These are phyloP conservation scores for Tylopilus plumbeoviolaceoides DNA, from an alignment of 768 basidiomycete species.

Conservation along the genomic window DNA sequence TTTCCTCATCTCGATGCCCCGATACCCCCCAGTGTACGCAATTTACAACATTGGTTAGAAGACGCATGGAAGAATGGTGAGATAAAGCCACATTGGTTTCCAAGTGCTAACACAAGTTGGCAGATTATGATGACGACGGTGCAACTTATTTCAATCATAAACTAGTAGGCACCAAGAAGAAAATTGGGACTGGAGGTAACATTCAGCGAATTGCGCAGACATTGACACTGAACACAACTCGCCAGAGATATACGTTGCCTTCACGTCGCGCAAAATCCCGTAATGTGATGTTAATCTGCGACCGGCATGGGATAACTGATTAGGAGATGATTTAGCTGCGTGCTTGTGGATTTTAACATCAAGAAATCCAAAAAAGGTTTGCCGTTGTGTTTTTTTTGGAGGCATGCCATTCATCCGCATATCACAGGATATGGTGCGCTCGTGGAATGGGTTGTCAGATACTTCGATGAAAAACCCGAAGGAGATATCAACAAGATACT, in stretches of 20 bases:
- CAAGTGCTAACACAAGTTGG: neutral
- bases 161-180: constrained; percentile 57
- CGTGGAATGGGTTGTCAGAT: constrained; percentile 69
- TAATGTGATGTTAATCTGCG: constrained; percentile 35
- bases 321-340: constrained; percentile 37
- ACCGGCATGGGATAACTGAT: neutral
- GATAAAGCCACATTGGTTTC: neutral
- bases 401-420: neutral
- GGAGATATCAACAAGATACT: constrained; percentile 51
- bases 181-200: constrained; percentile 78
- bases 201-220: neutral
- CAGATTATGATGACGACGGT: constrained; percentile 75
- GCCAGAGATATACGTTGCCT: constrained; percentile 74
- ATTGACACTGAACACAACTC: neutral
- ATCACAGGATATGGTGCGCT: constrained; percentile 44
- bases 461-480: constrained; percentile 49
- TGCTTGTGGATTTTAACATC: constrained; percentile 64
- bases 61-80: constrained; percentile 72
- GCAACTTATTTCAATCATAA: constrained; percentile 50
- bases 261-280: constrained; percentile 78
- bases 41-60: constrained; percentile 78
- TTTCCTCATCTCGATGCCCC: constrained; percentile 55
- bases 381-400: neutral
- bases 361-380: constrained; percentile 42
- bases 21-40: constrained; percentile 61